Evolutionary conservation across 768 basidiomycete genomes (phyloP).

Genomic region (Podaxis carcinomalis): DNA sequence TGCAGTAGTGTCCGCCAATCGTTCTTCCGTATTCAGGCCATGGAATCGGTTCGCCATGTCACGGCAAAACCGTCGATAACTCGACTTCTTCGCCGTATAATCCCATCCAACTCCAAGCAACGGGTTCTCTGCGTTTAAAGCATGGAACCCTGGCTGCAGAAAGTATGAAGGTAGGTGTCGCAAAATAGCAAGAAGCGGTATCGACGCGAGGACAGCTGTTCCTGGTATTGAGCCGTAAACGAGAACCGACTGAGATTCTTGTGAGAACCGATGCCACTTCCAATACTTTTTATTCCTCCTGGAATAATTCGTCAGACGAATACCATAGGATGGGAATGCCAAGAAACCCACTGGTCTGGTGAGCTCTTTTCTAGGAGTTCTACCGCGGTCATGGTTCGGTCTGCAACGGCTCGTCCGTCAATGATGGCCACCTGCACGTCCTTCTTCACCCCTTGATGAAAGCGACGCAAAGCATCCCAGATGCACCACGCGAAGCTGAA

Average conservation of each 20-base stretch:
- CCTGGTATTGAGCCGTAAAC: constrained; percentile 65
- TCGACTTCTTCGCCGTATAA: constrained; percentile 52
- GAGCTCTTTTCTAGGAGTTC: constrained; percentile 52
- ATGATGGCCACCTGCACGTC: constrained; percentile 77
- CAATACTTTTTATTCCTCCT: constrained; percentile 63
- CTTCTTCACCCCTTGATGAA: constrained; percentile 67
- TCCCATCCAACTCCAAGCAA: constrained; percentile 45
- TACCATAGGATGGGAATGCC: background rate
- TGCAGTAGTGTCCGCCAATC: constrained; percentile 61
- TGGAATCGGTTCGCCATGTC: constrained; percentile 63
- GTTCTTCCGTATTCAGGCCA: constrained; percentile 47
- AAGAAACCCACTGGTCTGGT: constrained; percentile 49
- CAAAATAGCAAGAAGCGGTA: constrained; percentile 62
- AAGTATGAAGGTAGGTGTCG: constrained; percentile 74
- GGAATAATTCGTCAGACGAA: constrained; percentile 11
- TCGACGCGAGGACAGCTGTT: constrained; percentile 61
- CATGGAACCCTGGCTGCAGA: constrained; percentile 26
- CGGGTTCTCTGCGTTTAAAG: constrained; percentile 23
- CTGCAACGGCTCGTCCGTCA: constrained; percentile 56
- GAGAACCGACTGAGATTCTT: constrained; percentile 75
- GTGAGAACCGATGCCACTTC: constrained; percentile 74
- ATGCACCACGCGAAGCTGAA: constrained; percentile 82
- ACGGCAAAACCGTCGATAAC: constrained; percentile 68
- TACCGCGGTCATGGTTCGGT: constrained; percentile 58
- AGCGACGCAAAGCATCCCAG: constrained; percentile 79